phyloP scores from a whole-genome alignment of 192 early-diverging fungal species.

The Kappamyces sp. region DNA sequence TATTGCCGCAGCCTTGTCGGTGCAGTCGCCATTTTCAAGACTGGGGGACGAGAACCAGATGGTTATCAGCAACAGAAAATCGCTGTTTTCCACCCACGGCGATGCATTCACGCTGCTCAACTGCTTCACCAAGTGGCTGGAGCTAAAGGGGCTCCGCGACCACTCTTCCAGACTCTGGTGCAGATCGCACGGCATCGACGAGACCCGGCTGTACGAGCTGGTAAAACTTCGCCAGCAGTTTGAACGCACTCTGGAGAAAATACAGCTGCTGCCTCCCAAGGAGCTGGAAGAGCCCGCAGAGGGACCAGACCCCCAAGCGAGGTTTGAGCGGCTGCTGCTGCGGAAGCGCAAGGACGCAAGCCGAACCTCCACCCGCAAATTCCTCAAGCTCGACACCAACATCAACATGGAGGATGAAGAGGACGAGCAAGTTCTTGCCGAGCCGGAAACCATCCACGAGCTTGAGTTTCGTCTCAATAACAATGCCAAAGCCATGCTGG shows the following conservation, averaged over 20 bases:
- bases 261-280: background rate
- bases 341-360: conserved; percentile 8
- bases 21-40: conserved; percentile 58
- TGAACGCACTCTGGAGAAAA: conserved; percentile 46
- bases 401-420: conserved; percentile 2
- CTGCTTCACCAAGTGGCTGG: conserved; percentile 54
- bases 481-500: conserved; percentile 34
- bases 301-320: conserved; percentile 8
- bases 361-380: background rate
- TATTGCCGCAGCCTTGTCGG: conserved; percentile 56
- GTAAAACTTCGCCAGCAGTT: conserved; percentile 60
- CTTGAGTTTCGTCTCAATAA: conserved; percentile 57
- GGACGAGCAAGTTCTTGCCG: conserved; percentile 19
- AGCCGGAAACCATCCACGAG: conserved; percentile 40
- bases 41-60: conserved; percentile 13
- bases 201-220: conserved; percentile 67
- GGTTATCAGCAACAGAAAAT: conserved; percentile 27
- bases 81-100: conserved; percentile 50
- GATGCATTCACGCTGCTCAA: conserved; percentile 64
- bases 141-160: conserved; percentile 33
- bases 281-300: conserved; percentile 7
- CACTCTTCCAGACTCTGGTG: conserved; percentile 56
- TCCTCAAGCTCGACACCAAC: conserved; percentile 11
- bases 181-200: conserved; percentile 55
- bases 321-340: conserved; percentile 1